These are phyloP conservation scores for Allium cepa DNA, from an alignment of 106 monocot species.

Conservation along the genomic window DNA sequence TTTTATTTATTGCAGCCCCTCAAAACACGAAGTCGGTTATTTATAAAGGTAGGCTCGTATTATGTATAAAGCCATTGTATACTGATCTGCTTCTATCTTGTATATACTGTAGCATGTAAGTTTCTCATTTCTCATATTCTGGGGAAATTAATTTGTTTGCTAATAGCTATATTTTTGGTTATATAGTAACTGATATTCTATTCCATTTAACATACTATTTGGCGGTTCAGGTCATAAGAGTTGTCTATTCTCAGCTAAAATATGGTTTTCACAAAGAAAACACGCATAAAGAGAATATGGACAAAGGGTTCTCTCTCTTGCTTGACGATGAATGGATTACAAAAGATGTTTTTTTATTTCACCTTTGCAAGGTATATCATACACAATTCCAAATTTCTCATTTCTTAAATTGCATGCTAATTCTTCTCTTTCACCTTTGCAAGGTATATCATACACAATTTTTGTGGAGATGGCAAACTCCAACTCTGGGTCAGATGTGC, in stretches of 20 bases:
- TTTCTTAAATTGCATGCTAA: background rate
- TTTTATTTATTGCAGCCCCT: constrained; percentile 34
- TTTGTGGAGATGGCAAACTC: too few relatives aligned
- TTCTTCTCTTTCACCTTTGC: too few relatives aligned
- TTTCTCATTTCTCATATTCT: too few relatives aligned
- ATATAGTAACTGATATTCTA: too few relatives aligned
- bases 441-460: too few relatives aligned
- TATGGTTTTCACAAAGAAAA: constrained; percentile 41
- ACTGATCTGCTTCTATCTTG: too few relatives aligned
- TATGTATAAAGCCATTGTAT: too few relatives aligned
- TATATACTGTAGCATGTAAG: too few relatives aligned
- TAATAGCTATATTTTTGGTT: too few relatives aligned
- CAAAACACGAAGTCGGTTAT: constrained; percentile 46
- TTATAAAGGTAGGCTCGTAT: constrained; percentile 18
- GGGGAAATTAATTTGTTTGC: too few relatives aligned
- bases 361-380: constrained; percentile 55
- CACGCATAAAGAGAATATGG: constrained; percentile 3
- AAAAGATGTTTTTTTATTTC: constrained; percentile 55
- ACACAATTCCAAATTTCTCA: background rate
- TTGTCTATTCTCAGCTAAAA: constrained; percentile 53
- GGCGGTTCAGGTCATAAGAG: constrained; percentile 39
- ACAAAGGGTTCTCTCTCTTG: constrained; percentile 28
- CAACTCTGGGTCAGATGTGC: too few relatives aligned
- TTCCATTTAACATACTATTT: too few relatives aligned
- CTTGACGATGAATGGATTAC: constrained; percentile 66